Conservation (phyloP, 306 rosid species). For the Calophaca sinica region DNA sequence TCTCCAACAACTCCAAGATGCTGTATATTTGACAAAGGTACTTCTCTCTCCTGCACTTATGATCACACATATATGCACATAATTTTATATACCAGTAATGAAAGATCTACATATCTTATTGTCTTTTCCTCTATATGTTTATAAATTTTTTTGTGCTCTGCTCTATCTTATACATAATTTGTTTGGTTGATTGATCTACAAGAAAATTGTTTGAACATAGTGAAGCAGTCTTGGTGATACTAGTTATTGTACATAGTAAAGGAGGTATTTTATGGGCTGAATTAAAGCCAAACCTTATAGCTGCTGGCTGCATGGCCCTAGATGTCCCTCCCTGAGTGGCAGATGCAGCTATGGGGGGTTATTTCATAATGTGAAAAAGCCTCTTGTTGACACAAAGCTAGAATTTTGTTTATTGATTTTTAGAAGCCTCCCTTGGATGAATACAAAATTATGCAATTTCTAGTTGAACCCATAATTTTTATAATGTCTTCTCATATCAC, state of each 20-base stretch:
- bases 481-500: not conserved
- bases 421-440: constrained; percentile 13
- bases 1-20: constrained; percentile 91
- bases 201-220: not conserved
- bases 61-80: constrained; percentile 8
- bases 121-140: constrained; percentile 19
- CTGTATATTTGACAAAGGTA: constrained; percentile 90
- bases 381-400: not conserved
- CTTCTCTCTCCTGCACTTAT: constrained; percentile 30
- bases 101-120: not conserved
- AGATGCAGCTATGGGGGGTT: not conserved
- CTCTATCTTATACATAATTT: constrained; percentile 8
- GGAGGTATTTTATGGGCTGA: not conserved
- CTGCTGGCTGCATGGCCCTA: not conserved
- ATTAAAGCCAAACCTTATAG: not conserved
- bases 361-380: not conserved
- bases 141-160: not conserved
- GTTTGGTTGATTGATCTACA: constrained; percentile 10
- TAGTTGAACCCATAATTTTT: not conserved
- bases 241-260: not conserved
- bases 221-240: not conserved
- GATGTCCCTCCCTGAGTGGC: not conserved
- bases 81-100: constrained; percentile 1
- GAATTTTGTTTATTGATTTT: not conserved
- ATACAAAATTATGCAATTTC: not conserved